These are phyloP conservation scores for Eurotiales sp. DNA, from an alignment of 2,329 filamentous ascomycete species.

Conservation along the genomic window DNA sequence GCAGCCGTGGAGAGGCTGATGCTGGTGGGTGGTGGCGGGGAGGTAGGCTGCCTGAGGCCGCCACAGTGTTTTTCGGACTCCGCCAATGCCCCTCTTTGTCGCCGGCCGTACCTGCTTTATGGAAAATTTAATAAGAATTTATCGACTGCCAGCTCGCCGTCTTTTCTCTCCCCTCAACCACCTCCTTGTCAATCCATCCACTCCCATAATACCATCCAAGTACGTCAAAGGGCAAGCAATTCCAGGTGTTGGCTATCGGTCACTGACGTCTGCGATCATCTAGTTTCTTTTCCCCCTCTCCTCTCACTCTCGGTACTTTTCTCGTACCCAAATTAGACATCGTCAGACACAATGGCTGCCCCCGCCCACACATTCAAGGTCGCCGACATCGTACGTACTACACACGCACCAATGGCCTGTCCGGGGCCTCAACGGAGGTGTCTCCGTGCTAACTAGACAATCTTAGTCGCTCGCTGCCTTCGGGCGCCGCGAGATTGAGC, in stretches of 20 bases:
- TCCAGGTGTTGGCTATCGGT: background rate
- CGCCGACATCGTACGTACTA: slow-evolving; percentile 70
- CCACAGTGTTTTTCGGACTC: slow-evolving; percentile 11
- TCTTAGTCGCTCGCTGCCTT: slow-evolving; percentile 81
- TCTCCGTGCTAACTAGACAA: slow-evolving; percentile 15
- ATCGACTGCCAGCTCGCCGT: slow-evolving; percentile 4
- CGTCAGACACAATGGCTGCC: slow-evolving; percentile 56
- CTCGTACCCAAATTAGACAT: slow-evolving; percentile 6
- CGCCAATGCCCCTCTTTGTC: slow-evolving; percentile 13
- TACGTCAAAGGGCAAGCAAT: background rate
- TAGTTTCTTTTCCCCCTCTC: slow-evolving; percentile 10
- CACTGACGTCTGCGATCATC: slow-evolving; percentile 9
- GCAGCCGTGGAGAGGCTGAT: no score
- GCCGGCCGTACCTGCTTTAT: slow-evolving; percentile 6
- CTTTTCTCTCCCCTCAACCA: slow-evolving; percentile 15
- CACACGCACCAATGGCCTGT: background rate
- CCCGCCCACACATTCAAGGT: slow-evolving; percentile 96
- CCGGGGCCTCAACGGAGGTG: background rate
- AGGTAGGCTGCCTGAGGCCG: no score
- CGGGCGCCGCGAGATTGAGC: slow-evolving; percentile 97
- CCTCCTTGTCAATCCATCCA: no score
- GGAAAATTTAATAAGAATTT: slow-evolving; percentile 7
- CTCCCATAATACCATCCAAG: background rate
- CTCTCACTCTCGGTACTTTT: background rate
- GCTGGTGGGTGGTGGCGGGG: background rate